These are phyloP conservation scores for Cladosporium phlei DNA, from an alignment of 2,329 filamentous ascomycete species.

Conservation along the genomic window DNA sequence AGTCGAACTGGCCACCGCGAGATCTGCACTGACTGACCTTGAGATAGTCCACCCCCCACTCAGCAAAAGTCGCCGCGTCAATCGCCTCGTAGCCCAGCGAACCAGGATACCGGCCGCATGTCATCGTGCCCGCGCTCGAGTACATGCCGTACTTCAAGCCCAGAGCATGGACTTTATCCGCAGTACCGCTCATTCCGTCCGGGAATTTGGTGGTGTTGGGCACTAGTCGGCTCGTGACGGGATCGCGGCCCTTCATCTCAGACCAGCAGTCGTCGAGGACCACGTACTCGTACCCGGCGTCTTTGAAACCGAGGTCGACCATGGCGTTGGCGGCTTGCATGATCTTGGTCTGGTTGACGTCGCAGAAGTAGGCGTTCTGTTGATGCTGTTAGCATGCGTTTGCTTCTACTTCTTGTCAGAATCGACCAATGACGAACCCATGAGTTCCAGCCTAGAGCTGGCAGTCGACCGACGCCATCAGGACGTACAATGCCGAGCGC, in stretches of 20 bases:
- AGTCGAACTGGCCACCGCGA: too few species aligned
- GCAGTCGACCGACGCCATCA: constrained; percentile 26
- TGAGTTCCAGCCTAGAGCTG: constrained; percentile 36
- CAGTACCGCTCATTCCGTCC: constrained; percentile 52
- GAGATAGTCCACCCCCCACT: constrained; percentile 57
- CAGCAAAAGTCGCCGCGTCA: constrained; percentile 55
- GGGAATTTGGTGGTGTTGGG: constrained; percentile 49
- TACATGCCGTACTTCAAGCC: constrained; percentile 63
- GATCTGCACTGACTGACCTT: constrained; percentile 33
- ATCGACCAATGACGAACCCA: constrained; percentile 3
- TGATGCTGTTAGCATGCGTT: constrained; percentile 45
- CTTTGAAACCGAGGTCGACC: constrained; percentile 47
- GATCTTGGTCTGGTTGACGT: constrained; percentile 49
- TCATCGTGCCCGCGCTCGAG: constrained; percentile 46
- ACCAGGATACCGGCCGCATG: constrained; percentile 50
- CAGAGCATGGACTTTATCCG: constrained; percentile 50
- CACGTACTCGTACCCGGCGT: constrained; percentile 55
- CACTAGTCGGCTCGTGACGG: constrained; percentile 36
- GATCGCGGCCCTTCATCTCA: constrained; percentile 47
- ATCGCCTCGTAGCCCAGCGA: constrained; percentile 53
- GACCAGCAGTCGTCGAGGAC: constrained; percentile 59
- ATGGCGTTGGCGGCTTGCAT: constrained; percentile 45
- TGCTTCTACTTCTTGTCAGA: too few species aligned
- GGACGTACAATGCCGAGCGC: constrained; percentile 6
- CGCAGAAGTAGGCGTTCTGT: constrained; percentile 51